Base-by-base conservation (phyloP, 352 stramenopile species). In the Saprolegnia parasitica region DNA sequence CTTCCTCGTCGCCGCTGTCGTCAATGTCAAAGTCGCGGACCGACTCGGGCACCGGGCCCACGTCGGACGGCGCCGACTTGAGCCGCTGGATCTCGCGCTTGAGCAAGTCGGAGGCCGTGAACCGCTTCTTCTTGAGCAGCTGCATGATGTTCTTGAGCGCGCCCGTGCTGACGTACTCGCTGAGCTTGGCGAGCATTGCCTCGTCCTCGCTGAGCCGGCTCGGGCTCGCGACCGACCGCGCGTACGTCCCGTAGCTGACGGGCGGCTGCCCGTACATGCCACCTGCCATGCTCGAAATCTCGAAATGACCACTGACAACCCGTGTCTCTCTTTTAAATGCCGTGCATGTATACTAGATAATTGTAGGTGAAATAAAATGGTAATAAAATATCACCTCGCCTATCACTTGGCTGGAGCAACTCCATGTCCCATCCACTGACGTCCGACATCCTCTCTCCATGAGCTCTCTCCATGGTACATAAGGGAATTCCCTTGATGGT, bases 91-190 rank as follows among this genome's bases (percentile, higher is more conserved):
- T 70, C 40, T 70, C 63, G 39, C 63, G 63, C 37, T 60, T 26
- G 26, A 61, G 54, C 11, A 70, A 35, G 23, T 70, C 63, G 32
- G 35, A 23, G 18, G 63, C 54, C 13, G 55, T 52, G 15, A 52
- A 29, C 3, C 63, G 63, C 47, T 70, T 70, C 39, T 70, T 70
- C 39, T 39, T 55, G 18, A 70, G 46, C 5, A 70, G 23, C 23
- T n/a, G 5, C 50, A 46, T 70, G 49, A 70, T 70, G 24, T 35
- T 42, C n/a, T 42, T 35, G n/a, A 70, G n/a, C 5, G 21, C n/a
- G 46, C 63, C 20, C 4, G 63, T n/a, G 9, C 26, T 21, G 4
- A 70, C 63, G n/a, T 47, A 42, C 20, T 58, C 46, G 16, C 37
- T 24, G 4, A 70, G 32, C 40, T 61, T 42, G 10, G 16, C 15